These are phyloP conservation scores for Microcyclospora pomicola DNA, from an alignment of 2,329 filamentous ascomycete genomes.

Conservation along the genomic window DNA sequence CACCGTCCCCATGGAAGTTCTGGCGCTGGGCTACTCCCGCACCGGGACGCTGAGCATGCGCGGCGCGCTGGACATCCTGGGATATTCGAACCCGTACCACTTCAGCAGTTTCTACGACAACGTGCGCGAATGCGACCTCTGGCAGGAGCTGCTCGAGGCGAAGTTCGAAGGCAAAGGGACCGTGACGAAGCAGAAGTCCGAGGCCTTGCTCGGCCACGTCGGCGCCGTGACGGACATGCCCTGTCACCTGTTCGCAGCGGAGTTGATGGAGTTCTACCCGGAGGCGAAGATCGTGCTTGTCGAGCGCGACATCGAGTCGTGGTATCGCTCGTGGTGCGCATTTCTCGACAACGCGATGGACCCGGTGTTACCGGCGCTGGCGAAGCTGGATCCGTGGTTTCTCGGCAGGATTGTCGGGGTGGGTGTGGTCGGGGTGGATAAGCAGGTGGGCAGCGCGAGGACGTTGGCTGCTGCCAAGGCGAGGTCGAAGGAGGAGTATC, in stretches of 20 bases:
- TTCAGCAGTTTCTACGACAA: constrained; percentile 9
- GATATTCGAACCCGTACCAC: constrained; percentile 12
- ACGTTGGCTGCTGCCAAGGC: neutral
- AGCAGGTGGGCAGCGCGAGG: neutral
- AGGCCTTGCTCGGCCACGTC: constrained; percentile 20
- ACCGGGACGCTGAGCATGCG: constrained; percentile 14
- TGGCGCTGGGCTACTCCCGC: constrained; percentile 12
- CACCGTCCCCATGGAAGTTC: constrained; percentile 11
- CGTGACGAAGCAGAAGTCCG: constrained; percentile 12
- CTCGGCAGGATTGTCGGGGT: neutral
- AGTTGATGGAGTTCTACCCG: constrained; percentile 24
- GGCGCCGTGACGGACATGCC: constrained; percentile 23
- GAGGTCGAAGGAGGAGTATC: constrained; percentile 1
- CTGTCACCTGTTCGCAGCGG: constrained; percentile 21
- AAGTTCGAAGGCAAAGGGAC: constrained; percentile 6
- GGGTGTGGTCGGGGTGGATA: neutral
- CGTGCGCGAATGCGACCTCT: constrained; percentile 6
- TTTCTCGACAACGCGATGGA: constrained; percentile 1
- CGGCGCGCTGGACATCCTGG: constrained; percentile 8
- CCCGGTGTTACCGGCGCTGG: neutral
- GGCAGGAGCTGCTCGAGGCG: constrained; percentile 4
- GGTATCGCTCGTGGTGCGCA: constrained; percentile 5
- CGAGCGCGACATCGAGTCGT: constrained; percentile 13
- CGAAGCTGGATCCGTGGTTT: neutral
- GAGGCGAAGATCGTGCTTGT: constrained; percentile 25